Evolutionary conservation across 306 rosid genomes (phyloP).

Genomic region (Quercus rubra): DNA sequence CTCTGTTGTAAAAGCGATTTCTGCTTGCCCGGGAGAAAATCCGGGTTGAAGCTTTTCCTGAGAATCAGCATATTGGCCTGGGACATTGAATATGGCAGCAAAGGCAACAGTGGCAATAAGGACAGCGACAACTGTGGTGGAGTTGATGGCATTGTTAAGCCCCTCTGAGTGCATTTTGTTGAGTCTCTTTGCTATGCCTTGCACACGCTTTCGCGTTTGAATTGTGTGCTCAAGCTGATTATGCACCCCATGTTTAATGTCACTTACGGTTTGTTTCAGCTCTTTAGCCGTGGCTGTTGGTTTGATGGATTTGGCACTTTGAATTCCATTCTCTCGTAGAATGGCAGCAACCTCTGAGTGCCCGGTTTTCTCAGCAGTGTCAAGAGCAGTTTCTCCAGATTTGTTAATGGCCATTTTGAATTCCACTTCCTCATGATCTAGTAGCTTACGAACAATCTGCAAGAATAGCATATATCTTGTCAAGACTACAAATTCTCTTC

Average conservation of each 20-base stretch:
- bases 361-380: slow-evolving; percentile 57
- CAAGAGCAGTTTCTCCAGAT: slow-evolving; percentile 68
- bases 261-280: slow-evolving; percentile 71
- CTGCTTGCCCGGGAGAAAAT: slow-evolving; percentile 54
- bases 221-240: slow-evolving; percentile 75
- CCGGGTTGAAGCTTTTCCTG: background rate
- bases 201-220: slow-evolving; percentile 58
- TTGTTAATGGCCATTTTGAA: slow-evolving; percentile 40
- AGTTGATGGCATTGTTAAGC: slow-evolving; percentile 78
- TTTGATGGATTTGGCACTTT: slow-evolving; percentile 54
- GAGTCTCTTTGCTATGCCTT: slow-evolving; percentile 59
- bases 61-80: slow-evolving; percentile 53
- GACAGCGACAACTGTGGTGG: slow-evolving; percentile 73
- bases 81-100: slow-evolving; percentile 72
- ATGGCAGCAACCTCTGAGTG: slow-evolving; percentile 33
- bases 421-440: slow-evolving; percentile 41
- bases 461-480: slow-evolving; percentile 9
- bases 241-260: slow-evolving; percentile 71
- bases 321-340: slow-evolving; percentile 51
- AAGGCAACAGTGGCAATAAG: slow-evolving; percentile 82
- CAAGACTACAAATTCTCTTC: background rate
- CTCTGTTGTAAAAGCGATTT: slow-evolving; percentile 39
- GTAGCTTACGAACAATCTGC: slow-evolving; percentile 59
- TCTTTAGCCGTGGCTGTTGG: slow-evolving; percentile 47
- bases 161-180: slow-evolving; percentile 77